Percentiles rank a stretch among this genome's conserved stretches.
Conservation (phyloP, 2,329 filamentous ascomycete genomes). For the Microthyrium microscopicum region DNA sequence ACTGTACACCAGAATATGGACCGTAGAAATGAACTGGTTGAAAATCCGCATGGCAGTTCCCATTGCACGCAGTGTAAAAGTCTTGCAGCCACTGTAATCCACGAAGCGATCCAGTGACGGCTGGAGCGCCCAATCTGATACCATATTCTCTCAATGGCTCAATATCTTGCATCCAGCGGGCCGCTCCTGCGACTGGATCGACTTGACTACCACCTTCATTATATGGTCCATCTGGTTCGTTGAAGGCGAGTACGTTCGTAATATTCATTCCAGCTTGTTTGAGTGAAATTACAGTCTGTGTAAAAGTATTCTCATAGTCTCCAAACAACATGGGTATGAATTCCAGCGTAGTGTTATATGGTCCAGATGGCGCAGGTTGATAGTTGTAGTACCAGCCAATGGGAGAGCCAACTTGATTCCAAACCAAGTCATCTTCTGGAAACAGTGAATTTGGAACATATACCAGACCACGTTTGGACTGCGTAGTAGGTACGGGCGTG, state of each 20-base stretch:
- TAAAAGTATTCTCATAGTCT: conserved; percentile 4
- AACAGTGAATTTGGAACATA: neutral
- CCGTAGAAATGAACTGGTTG: conserved; percentile 3
- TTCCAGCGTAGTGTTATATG: neutral
- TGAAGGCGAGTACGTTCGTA: conserved; percentile 3
- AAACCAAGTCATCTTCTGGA: neutral
- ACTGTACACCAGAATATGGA: neutral
- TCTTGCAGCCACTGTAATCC: conserved; percentile 3
- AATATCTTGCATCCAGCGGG: conserved; percentile 5
- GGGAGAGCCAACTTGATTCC: conserved; percentile 4
- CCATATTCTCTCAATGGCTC: conserved; percentile 3
- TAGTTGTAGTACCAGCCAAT: conserved; percentile 7
- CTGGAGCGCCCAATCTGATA: conserved; percentile 3
- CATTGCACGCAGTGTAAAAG: conserved; percentile 5
- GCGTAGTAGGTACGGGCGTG: neutral
- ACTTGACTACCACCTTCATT: conserved; percentile 2
- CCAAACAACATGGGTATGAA: conserved; percentile 6
- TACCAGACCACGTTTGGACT: conserved; percentile 5
- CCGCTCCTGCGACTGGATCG: conserved; percentile 1
- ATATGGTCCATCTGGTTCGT: conserved; percentile 3
- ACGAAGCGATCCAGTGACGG: conserved; percentile 1
- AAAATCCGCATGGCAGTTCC: conserved; percentile 2
- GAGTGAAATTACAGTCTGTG: neutral
- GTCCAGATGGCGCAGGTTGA: conserved; percentile 1
- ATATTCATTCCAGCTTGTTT: conserved; percentile 1